Evolutionary conservation across 768 basidiomycete genomes (phyloP).

Genomic region (Auriscalpium vulgare): DNA sequence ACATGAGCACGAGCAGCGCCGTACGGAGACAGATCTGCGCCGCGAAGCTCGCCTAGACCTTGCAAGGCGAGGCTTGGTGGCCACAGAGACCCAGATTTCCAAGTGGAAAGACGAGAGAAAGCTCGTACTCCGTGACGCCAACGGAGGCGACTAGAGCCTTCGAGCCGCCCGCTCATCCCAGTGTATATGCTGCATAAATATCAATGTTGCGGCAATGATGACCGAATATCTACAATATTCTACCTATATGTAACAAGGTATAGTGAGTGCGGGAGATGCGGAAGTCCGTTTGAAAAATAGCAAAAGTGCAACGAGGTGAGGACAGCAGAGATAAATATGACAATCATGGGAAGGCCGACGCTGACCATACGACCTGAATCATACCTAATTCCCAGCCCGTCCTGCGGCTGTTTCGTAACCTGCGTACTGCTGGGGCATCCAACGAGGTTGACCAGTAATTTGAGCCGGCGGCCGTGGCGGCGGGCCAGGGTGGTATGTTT

Average conservation of each 20-base stretch:
- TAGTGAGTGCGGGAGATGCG: neutral
- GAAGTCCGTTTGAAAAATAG: neutral
- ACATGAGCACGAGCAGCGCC: constrained; percentile 60
- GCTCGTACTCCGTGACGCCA: neutral
- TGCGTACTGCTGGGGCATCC: constrained; percentile 11
- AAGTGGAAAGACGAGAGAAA: constrained; percentile 59
- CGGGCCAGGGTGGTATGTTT: constrained; percentile 21
- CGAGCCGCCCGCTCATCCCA: neutral
- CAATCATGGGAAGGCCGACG: no score
- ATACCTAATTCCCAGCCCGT: neutral
- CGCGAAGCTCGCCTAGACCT: constrained; percentile 70
- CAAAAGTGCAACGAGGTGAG: neutral
- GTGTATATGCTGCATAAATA: neutral
- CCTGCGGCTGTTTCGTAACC: constrained; percentile 10
- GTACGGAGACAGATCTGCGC: constrained; percentile 61
- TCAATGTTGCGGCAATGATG: neutral
- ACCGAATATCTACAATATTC: neutral
- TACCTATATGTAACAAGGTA: neutral
- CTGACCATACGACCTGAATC: neutral
- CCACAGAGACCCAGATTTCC: constrained; percentile 77
- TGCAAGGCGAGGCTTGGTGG: constrained; percentile 63
- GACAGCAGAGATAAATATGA: no score
- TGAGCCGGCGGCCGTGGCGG: constrained; percentile 21
- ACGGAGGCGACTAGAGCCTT: neutral
- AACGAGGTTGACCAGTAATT: constrained; percentile 7